Evolutionary conservation across 768 basidiomycete genomes (phyloP), one percentile per base, ranked within the genome.

Genomic region (Suillus subluteus): DNA sequence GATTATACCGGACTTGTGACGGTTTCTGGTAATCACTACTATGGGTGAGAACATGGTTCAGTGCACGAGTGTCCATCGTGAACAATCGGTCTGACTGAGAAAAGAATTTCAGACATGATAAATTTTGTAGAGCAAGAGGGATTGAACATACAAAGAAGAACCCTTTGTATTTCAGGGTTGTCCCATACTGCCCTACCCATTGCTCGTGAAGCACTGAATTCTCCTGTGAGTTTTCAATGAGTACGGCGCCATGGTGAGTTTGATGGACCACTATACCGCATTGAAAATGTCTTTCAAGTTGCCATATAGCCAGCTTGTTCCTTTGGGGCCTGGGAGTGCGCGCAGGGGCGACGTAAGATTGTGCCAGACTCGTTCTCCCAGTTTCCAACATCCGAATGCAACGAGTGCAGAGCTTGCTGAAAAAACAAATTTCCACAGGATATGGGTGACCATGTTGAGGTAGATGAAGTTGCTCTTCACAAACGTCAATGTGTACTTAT

Each of bases 1-100:
- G 73, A 46, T 64, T 73, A 44, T 75, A 79, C 13, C 84, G 78
- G 7, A 76, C 69, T 1, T 72, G 68, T 13, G 80, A 78, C 0
- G 88, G 82, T 68, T 91, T 92, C 66, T 85, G 83, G 67, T 88
- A 92, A 48, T 80, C 76, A 38, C 82, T 74, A 35, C 77, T 78
- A 64, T 90, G 87, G 67, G 82, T 81, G 16, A 94, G 78, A 62
- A 95, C 79, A 69, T 93, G 87, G 52, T 83, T 82, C 43, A 94
- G 46, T 0, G 90, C 91, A 35, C 85, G 84, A 0, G 85, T 78
- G 70, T 93, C 92, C 62, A 81, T 73, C 0, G 89, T 91, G 72
- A 82, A 83, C 12, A 92, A 74, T 7, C 84, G 81, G 21, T 75
- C 64, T 7, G 65, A 54, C 80, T 83, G 65, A 37, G 23, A 18